Evolutionary conservation across 352 stramenopile genomes (phyloP).

Genomic region (Phytophthora constricta): DNA sequence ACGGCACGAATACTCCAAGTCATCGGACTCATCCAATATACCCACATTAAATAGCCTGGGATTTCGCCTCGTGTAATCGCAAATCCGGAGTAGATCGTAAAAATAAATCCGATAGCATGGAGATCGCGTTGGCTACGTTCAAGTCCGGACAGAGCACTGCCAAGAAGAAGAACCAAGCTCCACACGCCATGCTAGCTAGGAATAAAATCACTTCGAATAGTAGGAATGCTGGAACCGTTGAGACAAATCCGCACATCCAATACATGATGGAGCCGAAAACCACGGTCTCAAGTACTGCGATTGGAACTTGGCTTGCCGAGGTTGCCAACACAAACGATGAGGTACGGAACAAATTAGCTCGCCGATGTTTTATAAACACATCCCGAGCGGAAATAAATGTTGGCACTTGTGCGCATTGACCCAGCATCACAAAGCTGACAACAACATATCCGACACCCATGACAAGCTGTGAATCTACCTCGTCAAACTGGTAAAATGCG

Average conservation of each 20-base stretch:
- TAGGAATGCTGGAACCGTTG: slow-evolving; percentile 35
- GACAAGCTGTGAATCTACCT: background rate
- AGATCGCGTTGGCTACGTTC: slow-evolving; percentile 29
- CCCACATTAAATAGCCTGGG: slow-evolving; percentile 22
- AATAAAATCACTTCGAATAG: slow-evolving; percentile 60
- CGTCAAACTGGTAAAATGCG: slow-evolving; percentile 3
- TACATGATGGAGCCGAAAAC: slow-evolving; percentile 87
- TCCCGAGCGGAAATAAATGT: slow-evolving; percentile 55
- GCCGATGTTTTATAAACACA: slow-evolving; percentile 79
- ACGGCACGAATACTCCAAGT: slow-evolving; percentile 15
- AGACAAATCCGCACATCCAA: slow-evolving; percentile 81
- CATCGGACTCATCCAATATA: slow-evolving; percentile 40
- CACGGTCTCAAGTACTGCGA: slow-evolving; percentile 66
- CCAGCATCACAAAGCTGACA: slow-evolving; percentile 70
- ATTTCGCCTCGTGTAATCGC: slow-evolving; percentile 34
- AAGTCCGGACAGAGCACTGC: slow-evolving; percentile 37
- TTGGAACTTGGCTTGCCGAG: slow-evolving; percentile 38
- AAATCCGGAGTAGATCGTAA: slow-evolving; percentile 43
- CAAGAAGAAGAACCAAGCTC: slow-evolving; percentile 59
- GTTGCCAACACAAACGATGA: slow-evolving; percentile 69
- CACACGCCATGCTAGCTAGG: slow-evolving; percentile 54
- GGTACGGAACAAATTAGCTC: too few relatives aligned
- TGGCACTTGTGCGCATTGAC: slow-evolving; percentile 61
- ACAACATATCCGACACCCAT: slow-evolving; percentile 64
- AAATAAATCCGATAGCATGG: slow-evolving; percentile 13